Percentiles rank a stretch among this genome's conserved stretches.
Evolutionary conservation across 1,139 yeast species (phyloP).

Genomic region (Diutina siamensis): DNA sequence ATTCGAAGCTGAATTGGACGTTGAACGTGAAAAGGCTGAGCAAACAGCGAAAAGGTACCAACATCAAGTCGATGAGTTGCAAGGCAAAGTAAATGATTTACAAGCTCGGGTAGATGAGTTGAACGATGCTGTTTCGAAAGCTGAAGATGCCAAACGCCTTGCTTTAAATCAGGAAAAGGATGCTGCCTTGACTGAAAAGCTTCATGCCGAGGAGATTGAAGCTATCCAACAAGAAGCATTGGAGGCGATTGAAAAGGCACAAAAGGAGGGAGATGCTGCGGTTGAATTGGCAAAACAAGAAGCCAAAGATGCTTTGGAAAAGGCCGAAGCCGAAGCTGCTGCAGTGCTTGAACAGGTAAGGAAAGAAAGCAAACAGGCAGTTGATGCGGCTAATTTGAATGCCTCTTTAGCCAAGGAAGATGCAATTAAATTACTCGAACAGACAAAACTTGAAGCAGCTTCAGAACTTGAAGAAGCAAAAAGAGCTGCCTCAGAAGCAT

Average conservation of each 20-base stretch:
- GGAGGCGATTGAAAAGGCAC: too few species aligned
- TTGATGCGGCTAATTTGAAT: not conserved
- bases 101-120: slow-evolving; percentile 6
- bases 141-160: not conserved
- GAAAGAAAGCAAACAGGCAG: slow-evolving; percentile 2
- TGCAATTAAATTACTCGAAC: not conserved
- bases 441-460: not conserved
- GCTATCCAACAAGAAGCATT: not conserved
- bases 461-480: not conserved
- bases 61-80: slow-evolving; percentile 10
- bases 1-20: slow-evolving; percentile 5
- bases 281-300: slow-evolving; percentile 6
- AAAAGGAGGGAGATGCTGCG: slow-evolving; percentile 6
- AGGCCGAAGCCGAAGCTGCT: not conserved
- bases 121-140: slow-evolving; percentile 6
- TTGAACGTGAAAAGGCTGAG: slow-evolving; percentile 5
- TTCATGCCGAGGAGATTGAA: not conserved
- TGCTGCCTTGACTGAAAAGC: too few species aligned
- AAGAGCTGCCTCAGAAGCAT: not conserved
- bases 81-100: slow-evolving; percentile 9
- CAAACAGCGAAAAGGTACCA: slow-evolving; percentile 14
- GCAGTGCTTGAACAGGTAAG: not conserved
- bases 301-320: slow-evolving; percentile 1
- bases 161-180: not conserved
- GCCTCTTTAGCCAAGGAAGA: not conserved